phyloP scores from a whole-genome alignment of 345 rosid species.

The Erysimum cheiranthoides region DNA sequence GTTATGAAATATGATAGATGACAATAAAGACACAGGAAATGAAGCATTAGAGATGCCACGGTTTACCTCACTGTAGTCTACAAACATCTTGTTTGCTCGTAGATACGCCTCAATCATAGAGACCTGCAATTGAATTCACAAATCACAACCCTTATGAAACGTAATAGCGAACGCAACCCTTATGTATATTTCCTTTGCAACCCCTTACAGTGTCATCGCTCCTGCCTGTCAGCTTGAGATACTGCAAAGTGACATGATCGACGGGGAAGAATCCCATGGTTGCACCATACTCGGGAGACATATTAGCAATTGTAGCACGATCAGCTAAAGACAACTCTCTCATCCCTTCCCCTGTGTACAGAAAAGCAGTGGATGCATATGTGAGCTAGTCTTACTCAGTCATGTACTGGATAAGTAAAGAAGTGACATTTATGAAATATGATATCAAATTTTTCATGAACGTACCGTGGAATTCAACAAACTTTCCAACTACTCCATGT shows the following conservation, averaged over 20 bases:
- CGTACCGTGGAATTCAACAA: slow-evolving; percentile 5
- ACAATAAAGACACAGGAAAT: neutral
- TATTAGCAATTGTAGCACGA: slow-evolving; percentile 78
- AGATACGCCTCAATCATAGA: slow-evolving; percentile 3
- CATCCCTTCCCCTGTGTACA: slow-evolving; percentile 2
- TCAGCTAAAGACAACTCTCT: slow-evolving; percentile 4
- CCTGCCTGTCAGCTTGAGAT: slow-evolving; percentile 95
- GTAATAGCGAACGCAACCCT: neutral
- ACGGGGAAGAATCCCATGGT: slow-evolving; percentile 99
- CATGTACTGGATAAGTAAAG: neutral
- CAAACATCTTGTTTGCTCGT: slow-evolving; percentile 10
- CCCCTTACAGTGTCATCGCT: slow-evolving; percentile 63
- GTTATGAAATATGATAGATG: neutral
- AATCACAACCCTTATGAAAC: neutral
- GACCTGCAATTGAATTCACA: neutral
- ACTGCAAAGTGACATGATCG: slow-evolving; percentile 91
- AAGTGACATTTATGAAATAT: neutral
- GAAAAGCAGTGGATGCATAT: neutral
- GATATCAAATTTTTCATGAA: neutral
- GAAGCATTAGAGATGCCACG: neutral
- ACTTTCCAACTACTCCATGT: slow-evolving; percentile 4
- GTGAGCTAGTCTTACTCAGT: neutral
- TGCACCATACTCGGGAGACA: slow-evolving; percentile 99
- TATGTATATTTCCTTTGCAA: neutral
- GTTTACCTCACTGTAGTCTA: slow-evolving; percentile 3